Evolutionary conservation across 1,284 basidiomycete species (phyloP).

Genomic region (Ustilago xerochloae): DNA sequence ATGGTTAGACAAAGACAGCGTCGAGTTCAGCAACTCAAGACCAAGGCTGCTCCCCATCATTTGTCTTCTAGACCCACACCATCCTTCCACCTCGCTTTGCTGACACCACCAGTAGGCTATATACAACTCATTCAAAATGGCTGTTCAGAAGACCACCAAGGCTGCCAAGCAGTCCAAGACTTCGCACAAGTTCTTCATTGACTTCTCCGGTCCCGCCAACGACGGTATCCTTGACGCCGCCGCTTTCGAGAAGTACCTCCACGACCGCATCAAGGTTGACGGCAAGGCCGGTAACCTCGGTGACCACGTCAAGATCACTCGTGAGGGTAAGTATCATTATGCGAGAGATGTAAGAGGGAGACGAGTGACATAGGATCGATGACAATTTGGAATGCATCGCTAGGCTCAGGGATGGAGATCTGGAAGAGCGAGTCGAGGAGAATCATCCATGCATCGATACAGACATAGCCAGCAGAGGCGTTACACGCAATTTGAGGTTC

Average conservation of each 20-base stretch:
- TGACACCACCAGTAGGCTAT: slow-evolving; percentile 54
- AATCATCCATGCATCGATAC: background rate
- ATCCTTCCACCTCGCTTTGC: slow-evolving; percentile 50
- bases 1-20: background rate
- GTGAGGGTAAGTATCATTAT: slow-evolving; percentile 66
- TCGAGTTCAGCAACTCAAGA: background rate
- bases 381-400: background rate
- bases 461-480: no score
- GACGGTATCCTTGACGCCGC: slow-evolving; percentile 92
- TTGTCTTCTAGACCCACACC: slow-evolving; percentile 10
- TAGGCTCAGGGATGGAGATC: background rate
- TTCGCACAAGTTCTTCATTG: slow-evolving; percentile 89
- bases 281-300: slow-evolving; percentile 74
- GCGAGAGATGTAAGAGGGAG: background rate
- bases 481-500: no score
- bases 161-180: slow-evolving; percentile 73
- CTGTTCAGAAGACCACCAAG: slow-evolving; percentile 64
- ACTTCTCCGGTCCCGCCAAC: slow-evolving; percentile 90
- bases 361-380: background rate
- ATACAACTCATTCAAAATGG: slow-evolving; percentile 50
- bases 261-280: slow-evolving; percentile 90
- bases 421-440: background rate
- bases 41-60: background rate
- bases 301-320: slow-evolving; percentile 68
- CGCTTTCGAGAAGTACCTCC: slow-evolving; percentile 90